Percentiles rank a stretch among this genome's conserved stretches.
phyloP scores from a whole-genome alignment of 768 basidiomycete species.

The Lactifluus echinatus region DNA sequence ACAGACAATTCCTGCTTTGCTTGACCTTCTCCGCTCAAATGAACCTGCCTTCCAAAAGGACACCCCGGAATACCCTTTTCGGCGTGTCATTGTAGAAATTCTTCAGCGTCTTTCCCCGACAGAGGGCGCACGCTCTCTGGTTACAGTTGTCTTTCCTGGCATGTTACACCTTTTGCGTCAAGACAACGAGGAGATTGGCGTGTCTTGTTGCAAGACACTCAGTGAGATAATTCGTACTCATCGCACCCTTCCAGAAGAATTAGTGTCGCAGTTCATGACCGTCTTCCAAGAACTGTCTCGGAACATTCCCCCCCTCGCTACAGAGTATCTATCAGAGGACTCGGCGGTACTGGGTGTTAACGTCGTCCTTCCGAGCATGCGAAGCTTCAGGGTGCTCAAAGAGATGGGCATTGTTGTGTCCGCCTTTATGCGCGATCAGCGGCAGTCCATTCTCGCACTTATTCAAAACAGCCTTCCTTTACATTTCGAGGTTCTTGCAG shows the following conservation, averaged over 20 bases:
- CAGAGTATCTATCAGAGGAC: slow-evolving; percentile 64
- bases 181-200: slow-evolving; percentile 96
- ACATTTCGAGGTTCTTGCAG: slow-evolving; percentile 69
- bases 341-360: slow-evolving; percentile 49
- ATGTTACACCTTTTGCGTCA: slow-evolving; percentile 76
- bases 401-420: slow-evolving; percentile 93
- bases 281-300: slow-evolving; percentile 72
- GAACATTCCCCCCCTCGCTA: slow-evolving; percentile 64
- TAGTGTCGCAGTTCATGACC: slow-evolving; percentile 68
- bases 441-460: slow-evolving; percentile 50
- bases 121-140: slow-evolving; percentile 67
- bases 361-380: slow-evolving; percentile 55
- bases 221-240: slow-evolving; percentile 82
- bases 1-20: slow-evolving; percentile 62
- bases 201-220: slow-evolving; percentile 82
- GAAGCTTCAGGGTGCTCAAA: slow-evolving; percentile 88
- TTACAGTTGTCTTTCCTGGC: slow-evolving; percentile 59
- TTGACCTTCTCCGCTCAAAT: slow-evolving; percentile 63
- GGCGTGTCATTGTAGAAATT: slow-evolving; percentile 81
- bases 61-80: slow-evolving; percentile 67
- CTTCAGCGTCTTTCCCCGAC: slow-evolving; percentile 78
- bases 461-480: slow-evolving; percentile 64
- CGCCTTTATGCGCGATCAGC: slow-evolving; percentile 79
- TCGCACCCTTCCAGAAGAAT: slow-evolving; percentile 61
- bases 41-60: slow-evolving; percentile 62